Percentiles rank a stretch among this genome's conserved stretches.
These are phyloP conservation scores for Lactarius psammicola DNA, from an alignment of 768 basidiomycete genomes.

Conservation along the genomic window DNA sequence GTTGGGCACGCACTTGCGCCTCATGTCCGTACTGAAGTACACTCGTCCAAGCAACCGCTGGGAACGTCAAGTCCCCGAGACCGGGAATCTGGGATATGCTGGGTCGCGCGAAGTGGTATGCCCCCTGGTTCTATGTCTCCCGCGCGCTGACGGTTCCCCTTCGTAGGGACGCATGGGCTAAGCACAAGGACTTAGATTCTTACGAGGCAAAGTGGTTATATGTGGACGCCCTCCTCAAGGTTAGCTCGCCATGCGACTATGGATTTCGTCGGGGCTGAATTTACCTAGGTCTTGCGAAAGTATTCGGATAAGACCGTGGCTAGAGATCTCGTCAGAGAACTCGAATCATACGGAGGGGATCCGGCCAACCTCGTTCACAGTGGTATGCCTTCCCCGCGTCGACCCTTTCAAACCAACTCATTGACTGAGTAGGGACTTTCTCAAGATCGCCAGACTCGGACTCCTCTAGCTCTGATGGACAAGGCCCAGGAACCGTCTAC, in stretches of 20 bases:
- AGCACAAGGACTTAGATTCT: constrained; percentile 77
- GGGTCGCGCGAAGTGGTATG: constrained; percentile 89
- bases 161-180: constrained; percentile 91
- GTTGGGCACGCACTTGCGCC: constrained; percentile 2
- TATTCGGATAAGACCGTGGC: constrained; percentile 84
- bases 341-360: constrained; percentile 74
- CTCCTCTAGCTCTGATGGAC: constrained; percentile 58
- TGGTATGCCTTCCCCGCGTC: constrained; percentile 42
- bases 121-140: constrained; percentile 14
- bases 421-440: constrained; percentile 36
- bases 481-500: constrained; percentile 28
- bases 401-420: constrained; percentile 5
- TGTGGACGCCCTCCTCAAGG: constrained; percentile 85
- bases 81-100: constrained; percentile 91
- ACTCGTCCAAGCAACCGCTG: constrained; percentile 68
- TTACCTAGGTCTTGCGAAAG: constrained; percentile 63
- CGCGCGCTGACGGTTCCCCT: constrained; percentile 24
- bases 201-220: constrained; percentile 87
- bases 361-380: constrained; percentile 62
- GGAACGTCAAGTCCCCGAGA: constrained; percentile 75
- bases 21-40: constrained; percentile 1
- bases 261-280: neutral
- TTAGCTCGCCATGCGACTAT: constrained; percentile 34
- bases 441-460: constrained; percentile 55
- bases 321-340: constrained; percentile 68